These are phyloP conservation scores for Lithospermum erythrorhizon DNA, from an alignment of 257 asterid genomes.

Conservation along the genomic window DNA sequence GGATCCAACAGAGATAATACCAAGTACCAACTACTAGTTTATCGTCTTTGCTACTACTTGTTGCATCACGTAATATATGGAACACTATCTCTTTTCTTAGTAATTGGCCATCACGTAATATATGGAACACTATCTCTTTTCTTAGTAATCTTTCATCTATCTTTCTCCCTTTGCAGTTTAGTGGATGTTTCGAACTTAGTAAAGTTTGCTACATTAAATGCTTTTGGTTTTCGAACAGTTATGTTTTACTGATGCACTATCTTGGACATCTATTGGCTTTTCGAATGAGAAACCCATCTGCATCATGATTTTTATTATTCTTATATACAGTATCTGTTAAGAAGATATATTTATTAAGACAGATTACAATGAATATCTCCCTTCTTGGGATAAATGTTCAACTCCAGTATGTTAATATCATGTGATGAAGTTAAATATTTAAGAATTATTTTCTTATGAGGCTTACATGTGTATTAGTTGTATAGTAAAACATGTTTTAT, in stretches of 20 bases:
- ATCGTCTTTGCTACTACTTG: constrained; percentile 80
- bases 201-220: neutral
- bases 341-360: too few relatives aligned
- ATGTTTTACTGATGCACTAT: neutral
- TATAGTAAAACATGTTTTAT: too few relatives aligned
- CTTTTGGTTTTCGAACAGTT: neutral
- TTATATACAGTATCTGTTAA: too few relatives aligned
- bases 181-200: neutral
- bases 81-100: neutral
- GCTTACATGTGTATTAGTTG: too few relatives aligned
- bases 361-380: too few relatives aligned
- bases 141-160: neutral
- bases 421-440: too few relatives aligned
- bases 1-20: neutral
- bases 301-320: neutral
- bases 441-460: neutral
- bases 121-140: neutral
- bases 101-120: constrained; percentile 58
- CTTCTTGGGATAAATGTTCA: too few relatives aligned
- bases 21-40: too few relatives aligned
- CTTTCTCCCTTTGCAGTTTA: neutral
- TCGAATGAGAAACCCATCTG: neutral
- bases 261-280: neutral
- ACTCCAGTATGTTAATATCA: too few relatives aligned
- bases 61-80: constrained; percentile 55